phyloP scores from a whole-genome alignment of 2,329 filamentous ascomycete species.

The Boeremia exigua region DNA sequence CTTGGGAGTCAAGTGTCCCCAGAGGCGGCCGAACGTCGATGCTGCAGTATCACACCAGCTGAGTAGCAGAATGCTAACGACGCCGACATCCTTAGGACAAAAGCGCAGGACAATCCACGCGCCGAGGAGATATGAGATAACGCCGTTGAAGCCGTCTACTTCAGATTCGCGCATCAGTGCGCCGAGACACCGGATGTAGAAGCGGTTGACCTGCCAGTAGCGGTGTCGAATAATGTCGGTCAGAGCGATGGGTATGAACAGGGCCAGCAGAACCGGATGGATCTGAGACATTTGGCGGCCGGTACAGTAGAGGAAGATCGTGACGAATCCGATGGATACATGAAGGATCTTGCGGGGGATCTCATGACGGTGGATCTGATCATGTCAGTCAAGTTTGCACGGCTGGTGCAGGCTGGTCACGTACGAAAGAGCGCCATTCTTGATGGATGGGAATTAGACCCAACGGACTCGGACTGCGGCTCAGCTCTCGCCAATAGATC shows the following conservation, averaged over 20 bases:
- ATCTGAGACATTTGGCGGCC: slow-evolving; percentile 80
- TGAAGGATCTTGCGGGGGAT: slow-evolving; percentile 93
- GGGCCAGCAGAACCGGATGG: slow-evolving; percentile 80
- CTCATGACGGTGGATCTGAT: slow-evolving; percentile 83
- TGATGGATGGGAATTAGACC: slow-evolving; percentile 95
- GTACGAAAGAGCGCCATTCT: slow-evolving; percentile 85
- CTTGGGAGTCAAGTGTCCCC: slow-evolving; percentile 85
- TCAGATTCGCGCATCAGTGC: slow-evolving; percentile 97
- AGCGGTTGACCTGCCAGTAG: slow-evolving; percentile 78
- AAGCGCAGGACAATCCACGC: slow-evolving; percentile 84
- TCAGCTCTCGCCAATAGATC: slow-evolving; percentile 86
- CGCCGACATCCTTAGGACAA: slow-evolving; percentile 91
- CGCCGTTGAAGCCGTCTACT: slow-evolving; percentile 91
- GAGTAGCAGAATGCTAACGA: slow-evolving; percentile 86
- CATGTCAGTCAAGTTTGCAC: slow-evolving; percentile 21
- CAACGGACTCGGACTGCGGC: slow-evolving; percentile 87
- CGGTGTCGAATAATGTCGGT: slow-evolving; percentile 84
- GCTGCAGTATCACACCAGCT: slow-evolving; percentile 99
- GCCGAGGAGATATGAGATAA: slow-evolving; percentile 94
- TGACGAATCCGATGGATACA: slow-evolving; percentile 95
- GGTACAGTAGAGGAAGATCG: slow-evolving; percentile 81
- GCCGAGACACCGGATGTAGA: slow-evolving; percentile 85
- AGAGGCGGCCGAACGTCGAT: slow-evolving; percentile 89
- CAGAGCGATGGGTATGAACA: slow-evolving; percentile 81
- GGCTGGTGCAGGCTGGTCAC: slow-evolving; percentile 20